Percentiles rank a stretch among this genome's conserved stretches.
These are phyloP conservation scores for Medicago arabica DNA, from an alignment of 306 rosid genomes.

Conservation along the genomic window DNA sequence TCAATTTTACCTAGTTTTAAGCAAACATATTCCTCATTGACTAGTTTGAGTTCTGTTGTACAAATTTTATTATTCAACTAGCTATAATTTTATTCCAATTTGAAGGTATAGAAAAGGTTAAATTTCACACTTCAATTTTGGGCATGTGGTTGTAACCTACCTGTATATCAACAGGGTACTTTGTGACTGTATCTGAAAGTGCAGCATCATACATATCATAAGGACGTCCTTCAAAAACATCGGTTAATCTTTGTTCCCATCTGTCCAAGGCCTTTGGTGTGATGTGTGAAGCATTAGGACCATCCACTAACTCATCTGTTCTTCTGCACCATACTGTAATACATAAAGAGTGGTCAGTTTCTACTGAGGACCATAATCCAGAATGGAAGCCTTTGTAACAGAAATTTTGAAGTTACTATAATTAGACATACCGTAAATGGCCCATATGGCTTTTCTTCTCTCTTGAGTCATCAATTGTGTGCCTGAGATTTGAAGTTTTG, in stretches of 20 bases:
- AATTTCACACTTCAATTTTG: not conserved
- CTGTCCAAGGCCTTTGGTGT: constrained; percentile 94
- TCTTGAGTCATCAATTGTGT: constrained; percentile 92
- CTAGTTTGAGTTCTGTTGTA: not conserved
- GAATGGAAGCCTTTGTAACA: not conserved
- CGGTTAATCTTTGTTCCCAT: constrained; percentile 76
- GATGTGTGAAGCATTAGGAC: constrained; percentile 94
- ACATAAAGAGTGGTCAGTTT: constrained; percentile 25
- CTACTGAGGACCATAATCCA: constrained; percentile 1
- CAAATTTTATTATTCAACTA: too few species aligned
- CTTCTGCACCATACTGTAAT: constrained; percentile 96
- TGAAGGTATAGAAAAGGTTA: not conserved
- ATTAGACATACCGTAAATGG: constrained; percentile 76
- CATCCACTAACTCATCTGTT: constrained; percentile 94
- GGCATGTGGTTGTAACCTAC: constrained; percentile 42
- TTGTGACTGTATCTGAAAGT: constrained; percentile 77
- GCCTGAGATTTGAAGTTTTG: constrained; percentile 55
- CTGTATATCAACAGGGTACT: constrained; percentile 90
- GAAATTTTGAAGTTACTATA: not conserved
- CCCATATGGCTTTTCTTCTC: constrained; percentile 89
- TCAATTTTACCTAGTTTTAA: too few species aligned
- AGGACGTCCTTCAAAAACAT: constrained; percentile 83
- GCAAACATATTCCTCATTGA: not conserved
- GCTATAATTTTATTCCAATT: too few species aligned
- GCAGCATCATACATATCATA: constrained; percentile 98